phyloP scores from a whole-genome alignment of 2,329 filamentous ascomycete species.

The Neofusicoccum parvum region DNA sequence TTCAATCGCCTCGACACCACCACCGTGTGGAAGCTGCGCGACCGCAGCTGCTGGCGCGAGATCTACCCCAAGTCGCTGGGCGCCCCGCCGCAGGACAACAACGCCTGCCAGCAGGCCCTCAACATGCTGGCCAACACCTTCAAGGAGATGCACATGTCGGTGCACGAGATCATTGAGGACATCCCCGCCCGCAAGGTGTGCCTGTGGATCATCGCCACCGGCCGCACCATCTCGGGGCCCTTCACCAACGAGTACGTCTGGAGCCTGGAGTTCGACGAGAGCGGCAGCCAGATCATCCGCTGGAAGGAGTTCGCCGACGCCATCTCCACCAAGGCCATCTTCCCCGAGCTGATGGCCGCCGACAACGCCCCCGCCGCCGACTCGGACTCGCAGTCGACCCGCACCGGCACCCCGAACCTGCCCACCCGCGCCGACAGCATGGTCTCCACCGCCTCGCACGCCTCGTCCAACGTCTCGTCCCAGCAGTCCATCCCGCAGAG shows the following conservation, averaged over 20 bases:
- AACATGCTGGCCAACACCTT: conserved; percentile 19
- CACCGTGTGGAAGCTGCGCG: conserved; percentile 12
- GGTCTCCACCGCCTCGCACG: conserved; percentile 7
- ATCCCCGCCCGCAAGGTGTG: conserved; percentile 9
- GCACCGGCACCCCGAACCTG: background rate
- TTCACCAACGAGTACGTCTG: conserved; percentile 26
- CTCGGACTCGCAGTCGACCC: background rate
- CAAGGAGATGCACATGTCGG: conserved; percentile 4
- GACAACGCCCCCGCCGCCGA: background rate
- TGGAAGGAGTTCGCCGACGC: conserved; percentile 21
- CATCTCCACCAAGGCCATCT: background rate
- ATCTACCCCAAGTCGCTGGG: conserved; percentile 19
- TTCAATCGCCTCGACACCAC: conserved; percentile 19
- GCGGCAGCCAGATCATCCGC: conserved; percentile 8
- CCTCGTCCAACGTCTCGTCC: background rate
- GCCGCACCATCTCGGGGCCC: conserved; percentile 24
- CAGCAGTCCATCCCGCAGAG: background rate
- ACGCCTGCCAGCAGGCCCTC: background rate
- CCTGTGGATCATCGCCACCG: conserved; percentile 13
- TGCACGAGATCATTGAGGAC: conserved; percentile 20
- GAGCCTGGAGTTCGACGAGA: conserved; percentile 20
- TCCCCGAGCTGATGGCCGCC: conserved; percentile 29
- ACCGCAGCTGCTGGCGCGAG: conserved; percentile 12
- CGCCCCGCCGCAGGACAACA: conserved; percentile 4
- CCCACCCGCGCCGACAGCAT: conserved; percentile 19